phyloP scores from a whole-genome alignment of 148 eudicot genomes.

The Simmondsia chinensis region DNA sequence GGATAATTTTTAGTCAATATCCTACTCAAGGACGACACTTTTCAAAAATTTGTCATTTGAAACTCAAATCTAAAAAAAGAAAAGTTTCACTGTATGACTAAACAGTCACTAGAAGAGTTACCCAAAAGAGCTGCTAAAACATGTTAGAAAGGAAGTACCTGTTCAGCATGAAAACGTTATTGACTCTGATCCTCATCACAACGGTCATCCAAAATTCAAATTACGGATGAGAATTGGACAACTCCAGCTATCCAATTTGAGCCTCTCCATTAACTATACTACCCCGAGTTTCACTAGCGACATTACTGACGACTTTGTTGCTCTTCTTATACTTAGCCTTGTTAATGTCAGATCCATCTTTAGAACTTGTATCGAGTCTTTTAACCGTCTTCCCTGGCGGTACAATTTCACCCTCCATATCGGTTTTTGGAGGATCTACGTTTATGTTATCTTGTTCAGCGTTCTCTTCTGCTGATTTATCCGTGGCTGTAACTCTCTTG shows the following conservation, averaged over 20 bases:
- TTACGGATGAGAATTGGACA: too few species aligned
- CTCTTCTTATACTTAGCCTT: conserved; percentile 31
- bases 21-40: too few species aligned
- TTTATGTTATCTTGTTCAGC: conserved; percentile 15
- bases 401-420: conserved; percentile 12
- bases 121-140: too few species aligned
- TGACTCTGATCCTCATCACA: too few species aligned
- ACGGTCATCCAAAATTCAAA: too few species aligned
- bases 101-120: too few species aligned
- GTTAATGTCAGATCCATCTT: conserved; percentile 20
- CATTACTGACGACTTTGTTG: conserved; percentile 22
- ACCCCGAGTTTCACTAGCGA: conserved; percentile 31
- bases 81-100: too few species aligned
- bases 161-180: too few species aligned
- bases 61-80: too few species aligned
- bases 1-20: too few species aligned
- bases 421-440: conserved; percentile 7
- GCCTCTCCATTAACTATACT: conserved; percentile 56
- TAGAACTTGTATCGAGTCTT: conserved; percentile 17
- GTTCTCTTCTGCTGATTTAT: conserved; percentile 16
- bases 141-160: too few species aligned
- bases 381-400: conserved; percentile 38
- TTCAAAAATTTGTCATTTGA: too few species aligned
- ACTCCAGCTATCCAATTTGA: conserved; percentile 36
- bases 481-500: conserved; percentile 24